Evolutionary conservation across 768 basidiomycete genomes (phyloP), one percentile per base, ranked within the genome.

Genomic region (Amanita exitialis): DNA sequence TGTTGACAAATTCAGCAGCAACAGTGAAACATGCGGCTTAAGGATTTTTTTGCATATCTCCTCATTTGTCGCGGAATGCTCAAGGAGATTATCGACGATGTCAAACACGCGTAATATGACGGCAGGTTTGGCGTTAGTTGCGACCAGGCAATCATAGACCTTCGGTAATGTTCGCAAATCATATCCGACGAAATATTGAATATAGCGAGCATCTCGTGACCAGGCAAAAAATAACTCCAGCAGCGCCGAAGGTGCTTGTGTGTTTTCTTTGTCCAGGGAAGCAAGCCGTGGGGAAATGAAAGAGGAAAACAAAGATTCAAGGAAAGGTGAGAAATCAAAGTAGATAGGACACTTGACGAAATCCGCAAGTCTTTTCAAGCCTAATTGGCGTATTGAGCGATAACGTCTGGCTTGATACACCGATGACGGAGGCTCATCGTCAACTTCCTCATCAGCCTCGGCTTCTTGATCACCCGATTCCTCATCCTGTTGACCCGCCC

Each of bases 191-290:
- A 98, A 71, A 62, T 80, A 83, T 7, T 62, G 61, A n/a, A 76
- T 72, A 53, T 82, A 77, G 10, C 80, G 72, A 2, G 68, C 70
- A 15, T 77, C 71, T 13, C 71, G 62, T 0, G 89, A 79, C 87
- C 93, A 94, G 5, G 76, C 69, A 52, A 81, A 76, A 66, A 96
- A 87, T 18, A 97, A 71, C 35, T 96, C 92, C 38, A 99, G 69
- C 15, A 95, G 72, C 0, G 89, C 82, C 0, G 93, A 95, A 0
- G 95, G 93, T 0, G 90, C 77, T 63, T 97, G 95, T 0, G 86
- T 90, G 59, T 94, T 98, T 65, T 98, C 96, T 38, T 67, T 73
- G 53, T 86, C 83, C 21, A 98, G 71, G 3, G 69, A 64, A 0
- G 79, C 68, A 20, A 99, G 72, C 5, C 96, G 86, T 0, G 95